These are phyloP conservation scores for Paraglomus brasilianum DNA, from an alignment of 192 early-diverging fungal species.

Conservation along the genomic window DNA sequence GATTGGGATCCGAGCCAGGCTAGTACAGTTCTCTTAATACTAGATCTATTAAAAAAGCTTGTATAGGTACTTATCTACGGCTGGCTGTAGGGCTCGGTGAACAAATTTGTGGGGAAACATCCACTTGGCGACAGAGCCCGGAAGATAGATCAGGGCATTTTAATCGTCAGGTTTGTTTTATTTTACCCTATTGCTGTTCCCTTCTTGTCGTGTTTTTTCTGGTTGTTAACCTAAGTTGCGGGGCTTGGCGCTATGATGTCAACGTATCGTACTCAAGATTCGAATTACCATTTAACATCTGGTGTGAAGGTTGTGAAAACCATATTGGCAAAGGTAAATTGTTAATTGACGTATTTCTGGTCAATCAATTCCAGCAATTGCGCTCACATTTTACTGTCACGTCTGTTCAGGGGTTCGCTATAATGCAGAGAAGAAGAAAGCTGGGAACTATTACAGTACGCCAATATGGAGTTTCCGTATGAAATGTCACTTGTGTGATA, in stretches of 20 bases:
- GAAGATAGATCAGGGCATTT: slow-evolving; percentile 86
- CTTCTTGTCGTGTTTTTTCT: background rate
- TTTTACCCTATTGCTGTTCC: background rate
- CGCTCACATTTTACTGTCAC: background rate
- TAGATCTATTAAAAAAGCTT: background rate
- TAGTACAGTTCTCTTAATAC: background rate
- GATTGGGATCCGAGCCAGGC: slow-evolving; percentile 92
- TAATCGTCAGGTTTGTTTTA: slow-evolving; percentile 65
- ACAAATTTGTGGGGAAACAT: slow-evolving; percentile 85
- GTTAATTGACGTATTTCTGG: background rate
- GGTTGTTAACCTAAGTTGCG: too few relatives aligned
- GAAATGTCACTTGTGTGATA: slow-evolving; percentile 87
- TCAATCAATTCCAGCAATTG: background rate
- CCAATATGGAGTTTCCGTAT: slow-evolving; percentile 88
- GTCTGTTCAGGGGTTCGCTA: slow-evolving; percentile 74
- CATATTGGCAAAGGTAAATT: slow-evolving; percentile 78
- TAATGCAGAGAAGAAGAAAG: slow-evolving; percentile 94
- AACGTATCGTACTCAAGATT: slow-evolving; percentile 51
- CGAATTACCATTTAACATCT: slow-evolving; percentile 88
- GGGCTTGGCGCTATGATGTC: too few relatives aligned
- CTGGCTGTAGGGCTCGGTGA: slow-evolving; percentile 70
- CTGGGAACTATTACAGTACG: slow-evolving; percentile 84
- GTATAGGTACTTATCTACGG: background rate
- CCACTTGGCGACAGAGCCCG: slow-evolving; percentile 83
- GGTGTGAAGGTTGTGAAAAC: slow-evolving; percentile 83